Conservation (phyloP, 2,329 filamentous ascomycete genomes). For the Fusarium buharicum region DNA sequence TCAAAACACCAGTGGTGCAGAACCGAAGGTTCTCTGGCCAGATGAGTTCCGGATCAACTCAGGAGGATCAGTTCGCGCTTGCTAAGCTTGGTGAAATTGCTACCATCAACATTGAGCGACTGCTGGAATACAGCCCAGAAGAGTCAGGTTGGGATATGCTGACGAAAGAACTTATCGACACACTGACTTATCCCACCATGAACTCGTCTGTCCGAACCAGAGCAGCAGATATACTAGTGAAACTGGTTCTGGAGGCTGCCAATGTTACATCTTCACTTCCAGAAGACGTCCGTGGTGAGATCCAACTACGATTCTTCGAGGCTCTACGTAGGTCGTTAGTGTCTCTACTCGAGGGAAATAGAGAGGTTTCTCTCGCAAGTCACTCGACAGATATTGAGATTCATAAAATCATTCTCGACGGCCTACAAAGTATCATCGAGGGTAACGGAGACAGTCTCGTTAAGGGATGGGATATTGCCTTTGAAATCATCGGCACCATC, state of each 20-base stretch:
- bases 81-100: conserved; percentile 79
- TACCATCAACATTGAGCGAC: conserved; percentile 77
- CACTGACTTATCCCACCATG: conserved; percentile 59
- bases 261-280: conserved; percentile 64
- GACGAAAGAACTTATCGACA: conserved; percentile 62
- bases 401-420: conserved; percentile 81
- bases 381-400: conserved; percentile 79
- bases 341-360: conserved; percentile 63
- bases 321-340: conserved; percentile 70
- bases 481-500: conserved; percentile 85
- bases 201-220: conserved; percentile 65
- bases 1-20: conserved; percentile 53
- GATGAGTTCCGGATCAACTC: conserved; percentile 61
- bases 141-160: conserved; percentile 82
- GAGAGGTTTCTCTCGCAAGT: conserved; percentile 65
- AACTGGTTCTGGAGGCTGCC: conserved; percentile 67
- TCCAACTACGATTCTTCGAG: conserved; percentile 78
- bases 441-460: conserved; percentile 86
- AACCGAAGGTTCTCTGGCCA: conserved; percentile 60
- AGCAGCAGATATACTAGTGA: conserved; percentile 73
- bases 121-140: conserved; percentile 73
- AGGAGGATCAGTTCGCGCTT: conserved; percentile 74
- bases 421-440: conserved; percentile 83
- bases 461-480: conserved; percentile 85
- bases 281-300: conserved; percentile 62